Conservation (phyloP, 805 yeast genomes). For the Yamadazyma paraphyllophila region DNA sequence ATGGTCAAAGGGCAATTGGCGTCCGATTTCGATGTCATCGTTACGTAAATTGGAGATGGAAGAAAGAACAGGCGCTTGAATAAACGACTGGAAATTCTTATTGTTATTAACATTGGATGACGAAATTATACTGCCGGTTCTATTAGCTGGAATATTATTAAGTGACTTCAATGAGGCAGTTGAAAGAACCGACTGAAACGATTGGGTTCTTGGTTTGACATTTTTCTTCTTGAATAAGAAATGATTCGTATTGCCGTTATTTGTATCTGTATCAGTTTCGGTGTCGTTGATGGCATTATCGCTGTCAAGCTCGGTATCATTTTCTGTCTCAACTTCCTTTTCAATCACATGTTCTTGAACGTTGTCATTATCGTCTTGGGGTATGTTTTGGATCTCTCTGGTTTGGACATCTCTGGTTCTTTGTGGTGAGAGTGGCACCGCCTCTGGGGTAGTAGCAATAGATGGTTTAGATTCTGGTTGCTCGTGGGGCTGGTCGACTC, state of each 20-base stretch:
- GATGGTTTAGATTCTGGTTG: too few relatives aligned
- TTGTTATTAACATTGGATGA: conserved; percentile 19
- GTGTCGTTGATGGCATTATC: not conserved
- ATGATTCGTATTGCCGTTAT: conserved; percentile 4
- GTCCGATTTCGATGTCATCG: conserved; percentile 40
- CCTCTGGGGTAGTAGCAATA: too few relatives aligned
- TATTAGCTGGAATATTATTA: conserved; percentile 27
- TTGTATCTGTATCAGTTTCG: conserved; percentile 1
- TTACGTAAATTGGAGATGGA: conserved; percentile 31
- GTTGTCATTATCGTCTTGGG: too few relatives aligned
- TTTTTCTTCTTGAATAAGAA: conserved; percentile 37
- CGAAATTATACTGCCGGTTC: conserved; percentile 17
- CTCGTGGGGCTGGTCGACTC: too few relatives aligned
- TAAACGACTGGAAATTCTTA: conserved; percentile 43
- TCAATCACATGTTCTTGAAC: too few relatives aligned
- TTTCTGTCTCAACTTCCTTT: not conserved
- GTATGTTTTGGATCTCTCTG: too few relatives aligned
- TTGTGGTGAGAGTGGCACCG: too few relatives aligned
- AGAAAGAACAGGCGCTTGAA: conserved; percentile 46
- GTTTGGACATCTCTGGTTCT: too few relatives aligned
- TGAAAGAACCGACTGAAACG: conserved; percentile 44
- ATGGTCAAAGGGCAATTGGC: conserved; percentile 38
- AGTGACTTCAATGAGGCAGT: conserved; percentile 42
- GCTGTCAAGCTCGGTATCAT: not conserved
- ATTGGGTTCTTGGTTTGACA: conserved; percentile 38